Evolutionary conservation across 371 early-diverging fungal species (phyloP), one percentile per base, ranked within the genome.

Genomic region (Apophysomyces variabilis): DNA sequence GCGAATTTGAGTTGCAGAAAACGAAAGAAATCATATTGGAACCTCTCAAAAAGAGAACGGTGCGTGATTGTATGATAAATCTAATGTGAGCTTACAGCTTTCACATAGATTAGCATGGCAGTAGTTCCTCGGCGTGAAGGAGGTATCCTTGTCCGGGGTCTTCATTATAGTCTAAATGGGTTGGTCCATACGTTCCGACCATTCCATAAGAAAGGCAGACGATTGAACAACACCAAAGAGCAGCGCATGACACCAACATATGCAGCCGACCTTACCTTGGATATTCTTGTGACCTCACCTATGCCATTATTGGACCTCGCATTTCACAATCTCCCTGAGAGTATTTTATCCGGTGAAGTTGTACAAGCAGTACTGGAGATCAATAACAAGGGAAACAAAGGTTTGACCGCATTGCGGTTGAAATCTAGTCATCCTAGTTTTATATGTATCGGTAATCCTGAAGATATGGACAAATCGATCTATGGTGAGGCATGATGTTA

Each of bases 351-450:
- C 13, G 98, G 98, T 1, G 91, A 97, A 68, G 93, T 96, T 32
- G 84, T 85, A 35, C 85, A 87, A 44, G 76, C 88, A 0, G 86
- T 86, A 0, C 50, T 97, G 59, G 90, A 92, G 66, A 77, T 97
- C 16, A 91, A 84, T 39, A 98, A 98, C 78, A 86, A 88, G 44
- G 95, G 97, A 18, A 85, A 89, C 62, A 84, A 87, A 32, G 93
- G 91, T 1, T 64, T 96, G 54, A 85, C 82, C 18, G 83, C 85
- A 26, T 66, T 97, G 61, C 74, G 85, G 3, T 76, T 96, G 14
- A 90, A 92, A 69, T 76, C 92, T 54, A 95, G 93, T 57, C 97
- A 96, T 67, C 94, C 96, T 0, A 87, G 89, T 3, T 96, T 96
- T 68, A 90, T 96, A 60, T 87, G 87, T 58, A 80, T 97, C 35